Percentiles rank a stretch among this genome's conserved stretches.
These are phyloP conservation scores for Diutina neorugosa DNA, from an alignment of 1,139 yeast genomes.

Conservation along the genomic window DNA sequence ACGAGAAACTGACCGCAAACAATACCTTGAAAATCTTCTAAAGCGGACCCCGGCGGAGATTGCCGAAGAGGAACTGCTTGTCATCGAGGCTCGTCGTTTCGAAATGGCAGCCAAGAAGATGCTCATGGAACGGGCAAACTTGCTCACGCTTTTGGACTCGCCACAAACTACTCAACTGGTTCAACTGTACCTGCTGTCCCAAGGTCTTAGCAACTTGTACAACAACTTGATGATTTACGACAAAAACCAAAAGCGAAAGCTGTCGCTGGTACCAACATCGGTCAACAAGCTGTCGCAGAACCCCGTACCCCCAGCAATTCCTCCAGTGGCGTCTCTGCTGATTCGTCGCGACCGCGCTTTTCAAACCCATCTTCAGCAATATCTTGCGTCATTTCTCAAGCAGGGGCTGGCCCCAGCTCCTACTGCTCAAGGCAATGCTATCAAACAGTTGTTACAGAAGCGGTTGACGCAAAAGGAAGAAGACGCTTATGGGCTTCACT, in stretches of 20 bases:
- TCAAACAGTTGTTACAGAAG: conserved; percentile 35
- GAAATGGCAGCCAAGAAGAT: conserved; percentile 90
- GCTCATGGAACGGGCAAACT: conserved; percentile 69
- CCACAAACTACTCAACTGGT: conserved; percentile 76
- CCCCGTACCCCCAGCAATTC: conserved; percentile 51
- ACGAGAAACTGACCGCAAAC: conserved; percentile 68
- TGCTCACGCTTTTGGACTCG: conserved; percentile 71
- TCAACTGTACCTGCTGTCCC: conserved; percentile 72
- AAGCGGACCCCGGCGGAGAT: conserved; percentile 90
- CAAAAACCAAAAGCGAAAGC: conserved; percentile 38
- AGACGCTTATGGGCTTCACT: conserved; percentile 73
- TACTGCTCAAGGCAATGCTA: conserved; percentile 21
- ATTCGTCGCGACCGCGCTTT: conserved; percentile 38
- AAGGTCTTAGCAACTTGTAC: conserved; percentile 80
- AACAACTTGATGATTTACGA: conserved; percentile 71
- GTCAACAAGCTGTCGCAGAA: conserved; percentile 14
- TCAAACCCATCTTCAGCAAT: conserved; percentile 40
- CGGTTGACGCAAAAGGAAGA: conserved; percentile 69
- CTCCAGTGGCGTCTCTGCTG: conserved; percentile 42
- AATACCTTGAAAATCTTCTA: conserved; percentile 63
- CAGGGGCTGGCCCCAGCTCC: conserved; percentile 18
- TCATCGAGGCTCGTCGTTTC: conserved; percentile 84
- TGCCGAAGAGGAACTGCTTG: conserved; percentile 92
- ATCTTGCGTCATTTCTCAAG: conserved; percentile 26
- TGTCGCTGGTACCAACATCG: conserved; percentile 8